phyloP scores from a whole-genome alignment of 768 basidiomycete genomes.

The Rhodocollybia butyracea region DNA sequence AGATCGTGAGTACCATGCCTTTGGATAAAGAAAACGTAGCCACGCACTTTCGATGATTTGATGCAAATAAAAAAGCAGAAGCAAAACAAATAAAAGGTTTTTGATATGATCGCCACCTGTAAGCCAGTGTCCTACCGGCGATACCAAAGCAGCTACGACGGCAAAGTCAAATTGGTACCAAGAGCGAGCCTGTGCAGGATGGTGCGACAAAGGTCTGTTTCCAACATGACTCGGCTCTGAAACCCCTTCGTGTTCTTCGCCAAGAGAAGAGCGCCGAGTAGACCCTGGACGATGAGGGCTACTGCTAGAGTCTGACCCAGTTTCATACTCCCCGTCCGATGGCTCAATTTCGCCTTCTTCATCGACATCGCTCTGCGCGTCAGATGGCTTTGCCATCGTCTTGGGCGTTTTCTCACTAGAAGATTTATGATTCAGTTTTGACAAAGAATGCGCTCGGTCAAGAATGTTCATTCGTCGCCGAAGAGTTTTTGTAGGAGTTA shows the following conservation, averaged over 20 bases:
- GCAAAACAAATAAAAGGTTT: constrained; percentile 61
- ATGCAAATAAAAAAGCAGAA: constrained; percentile 77
- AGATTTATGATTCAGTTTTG: constrained; percentile 6
- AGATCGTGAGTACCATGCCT: background rate
- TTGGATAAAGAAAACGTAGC: background rate
- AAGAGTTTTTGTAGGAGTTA: constrained; percentile 9
- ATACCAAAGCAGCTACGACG: constrained; percentile 67
- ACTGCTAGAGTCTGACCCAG: constrained; percentile 19
- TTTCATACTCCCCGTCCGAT: constrained; percentile 22
- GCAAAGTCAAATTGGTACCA: constrained; percentile 77
- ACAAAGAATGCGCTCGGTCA: constrained; percentile 24
- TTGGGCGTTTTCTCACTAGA: constrained; percentile 6
- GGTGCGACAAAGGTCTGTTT: background rate
- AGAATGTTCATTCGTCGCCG: constrained; percentile 25
- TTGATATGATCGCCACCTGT: constrained; percentile 79
- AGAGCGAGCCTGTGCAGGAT: constrained; percentile 26
- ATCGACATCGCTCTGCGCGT: constrained; percentile 5
- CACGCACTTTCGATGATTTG: constrained; percentile 75
- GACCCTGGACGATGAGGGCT: background rate
- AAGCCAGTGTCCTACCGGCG: constrained; percentile 75
- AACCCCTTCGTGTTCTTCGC: background rate
- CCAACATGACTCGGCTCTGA: background rate
- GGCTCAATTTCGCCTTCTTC: constrained; percentile 9
- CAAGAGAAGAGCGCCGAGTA: background rate
- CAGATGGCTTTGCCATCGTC: background rate